Conservation (phyloP, 495 filamentous ascomycete species). For the Barbatosphaeria neglecta region DNA sequence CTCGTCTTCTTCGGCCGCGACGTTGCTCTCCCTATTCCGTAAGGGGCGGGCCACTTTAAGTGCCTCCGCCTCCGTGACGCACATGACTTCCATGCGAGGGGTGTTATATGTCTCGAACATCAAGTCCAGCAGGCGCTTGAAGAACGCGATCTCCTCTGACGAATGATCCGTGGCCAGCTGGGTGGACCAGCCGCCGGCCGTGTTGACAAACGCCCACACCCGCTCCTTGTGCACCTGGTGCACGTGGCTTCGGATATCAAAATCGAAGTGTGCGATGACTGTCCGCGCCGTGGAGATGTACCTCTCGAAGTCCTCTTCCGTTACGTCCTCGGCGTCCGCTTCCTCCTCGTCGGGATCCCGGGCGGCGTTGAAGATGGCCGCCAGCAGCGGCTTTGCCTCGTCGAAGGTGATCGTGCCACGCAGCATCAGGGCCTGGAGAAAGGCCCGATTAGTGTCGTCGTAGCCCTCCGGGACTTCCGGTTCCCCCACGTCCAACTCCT, state of each 20-base stretch:
- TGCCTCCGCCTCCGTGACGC: slow-evolving; percentile 65
- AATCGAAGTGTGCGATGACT: slow-evolving; percentile 66
- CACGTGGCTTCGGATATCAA: slow-evolving; percentile 65
- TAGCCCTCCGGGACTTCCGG: slow-evolving; percentile 18
- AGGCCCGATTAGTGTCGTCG: slow-evolving; percentile 70
- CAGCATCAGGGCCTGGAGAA: slow-evolving; percentile 81
- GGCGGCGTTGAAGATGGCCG: slow-evolving; percentile 56
- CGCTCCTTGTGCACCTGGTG: slow-evolving; percentile 47
- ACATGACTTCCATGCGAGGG: slow-evolving; percentile 62
- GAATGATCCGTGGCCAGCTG: slow-evolving; percentile 76
- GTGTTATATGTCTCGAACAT: slow-evolving; percentile 90
- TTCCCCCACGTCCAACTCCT: slow-evolving; percentile 16
- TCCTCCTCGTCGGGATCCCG: slow-evolving; percentile 17
- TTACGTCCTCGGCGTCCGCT: slow-evolving; percentile 42
- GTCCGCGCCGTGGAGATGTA: slow-evolving; percentile 60
- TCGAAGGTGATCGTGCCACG: slow-evolving; percentile 62
- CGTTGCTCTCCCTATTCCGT: slow-evolving; percentile 25
- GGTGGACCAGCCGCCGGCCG: slow-evolving; percentile 66
- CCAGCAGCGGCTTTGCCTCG: slow-evolving; percentile 61
- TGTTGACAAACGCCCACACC: slow-evolving; percentile 76
- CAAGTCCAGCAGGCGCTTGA: slow-evolving; percentile 77
- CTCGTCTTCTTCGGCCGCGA: slow-evolving; percentile 21
- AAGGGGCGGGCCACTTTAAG: slow-evolving; percentile 44
- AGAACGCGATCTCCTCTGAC: slow-evolving; percentile 78
- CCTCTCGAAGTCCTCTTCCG: slow-evolving; percentile 51